Evolutionary conservation across 2,329 filamentous ascomycete species (phyloP), one percentile per base, ranked within the genome.

Genomic region (Plectosphaerella cucumerina): DNA sequence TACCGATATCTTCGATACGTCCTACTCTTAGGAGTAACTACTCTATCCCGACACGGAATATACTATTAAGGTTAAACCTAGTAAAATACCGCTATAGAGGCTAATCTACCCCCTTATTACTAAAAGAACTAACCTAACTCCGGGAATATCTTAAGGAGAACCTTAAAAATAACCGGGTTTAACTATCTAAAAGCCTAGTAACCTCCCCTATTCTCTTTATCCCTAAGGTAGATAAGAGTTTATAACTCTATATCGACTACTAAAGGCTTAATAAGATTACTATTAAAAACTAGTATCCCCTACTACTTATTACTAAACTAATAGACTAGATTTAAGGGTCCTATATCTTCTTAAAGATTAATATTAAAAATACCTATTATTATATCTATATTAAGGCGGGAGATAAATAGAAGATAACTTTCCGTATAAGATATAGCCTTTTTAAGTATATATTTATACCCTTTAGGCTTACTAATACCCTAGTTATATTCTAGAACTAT

Each of bases 401-500:
- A 6, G 49, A 71, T 34, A 56, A 70, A 53, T 68, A 54, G 58
- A 69, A 65, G 51, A 70, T 56, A 17, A 59, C 58, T 1, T 73
- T 71, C 50, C 21, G 50, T 17, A 70, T 57, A 2, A 47, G 59
- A 22, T 70, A 62, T 52, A 56, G 62, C 22, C 51, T 58, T 5
- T 72, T 57, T 51, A 48, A 73, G 53, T 72, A 62, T 37, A 42
- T 62, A 35, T 59, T 73, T 10, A 62, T 65, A 53, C 55, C 45
- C 9, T 65, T 67, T 56, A 54, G 47, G 17, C 41, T 66, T 44
- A 58, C 46, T 42, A 64, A 64, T 39, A 49, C 35, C 2, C 47
- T 44, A 33, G 47, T 44, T 5, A 52, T 39, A 15, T 61, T 60
- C 35, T 48, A 62, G 34, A n/a, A 20, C 14, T 58, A 59, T 52